Base-by-base conservation (phyloP, 768 basidiomycete species). In the Galerina sulciceps region DNA sequence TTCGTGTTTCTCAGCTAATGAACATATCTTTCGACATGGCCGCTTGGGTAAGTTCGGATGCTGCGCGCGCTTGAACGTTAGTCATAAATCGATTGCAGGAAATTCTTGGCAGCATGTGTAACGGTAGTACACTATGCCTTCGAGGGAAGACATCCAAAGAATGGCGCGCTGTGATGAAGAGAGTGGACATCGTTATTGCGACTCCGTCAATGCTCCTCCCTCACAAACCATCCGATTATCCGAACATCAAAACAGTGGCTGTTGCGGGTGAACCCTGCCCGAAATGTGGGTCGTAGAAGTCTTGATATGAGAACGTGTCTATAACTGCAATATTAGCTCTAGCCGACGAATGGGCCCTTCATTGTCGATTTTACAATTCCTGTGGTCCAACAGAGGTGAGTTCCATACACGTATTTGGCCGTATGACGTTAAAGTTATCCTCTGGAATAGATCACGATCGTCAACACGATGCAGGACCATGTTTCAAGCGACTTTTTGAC, bases 21-120 rank as follows among this genome's bases (percentile, higher is more conserved):
- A 86, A 87, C 60, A 81, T 88, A 43, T 81, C 85, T 4, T 88
- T 87, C 65, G 86, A 88, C 62, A 86, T 88, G 84, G 84, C 82
- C 42, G 84, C 84, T 17, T 88, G 86, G 86, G 83, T 74, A 59
- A 60, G 62, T 18, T 44, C 15, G 34, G 54, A 53, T 57, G 35
- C 31, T 48, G 48, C 15, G 38, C 34, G 41, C 18, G 42, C 40
- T 34, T 44, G 47, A 40, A 38, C 15, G 75, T 71, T 64, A 64
- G 50, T 73, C 50, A 63, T 49, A 61, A 44, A 73, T 75, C 10
- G 66, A 72, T 74, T 43, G 2, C 74, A 84, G 85, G 84, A 86
- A 73, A 81, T 81, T 20, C 76, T 86, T 40, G 82, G 82, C 10
- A 76, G 80, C 36, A 71, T 85, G 55, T 76, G 71, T 59, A 85